Conservation (phyloP, 441 rosid genomes). For the Isatis lusitanica region DNA sequence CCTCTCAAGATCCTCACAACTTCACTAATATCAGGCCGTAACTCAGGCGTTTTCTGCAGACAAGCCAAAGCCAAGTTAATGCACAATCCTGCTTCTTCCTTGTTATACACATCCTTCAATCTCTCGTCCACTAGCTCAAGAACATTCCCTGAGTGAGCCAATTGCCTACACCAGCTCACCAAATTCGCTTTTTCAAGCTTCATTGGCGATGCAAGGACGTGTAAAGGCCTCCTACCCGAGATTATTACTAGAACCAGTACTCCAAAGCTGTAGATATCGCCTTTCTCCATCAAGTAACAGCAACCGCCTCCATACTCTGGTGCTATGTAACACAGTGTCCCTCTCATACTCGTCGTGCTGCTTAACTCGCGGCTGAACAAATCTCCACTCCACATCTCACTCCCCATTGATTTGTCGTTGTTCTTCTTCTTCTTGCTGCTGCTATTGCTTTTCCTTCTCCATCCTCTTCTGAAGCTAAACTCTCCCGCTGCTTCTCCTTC, state of each 20-base stretch:
- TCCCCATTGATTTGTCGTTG: conserved; percentile 47
- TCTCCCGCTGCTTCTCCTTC: conserved; percentile 66
- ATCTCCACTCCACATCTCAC: conserved; percentile 97
- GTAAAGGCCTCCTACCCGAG: conserved; percentile 93
- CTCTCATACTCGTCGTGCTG: conserved; percentile 99
- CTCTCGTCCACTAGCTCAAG: conserved; percentile 90
- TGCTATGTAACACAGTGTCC: conserved; percentile 90
- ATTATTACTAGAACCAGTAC: conserved; percentile 86
- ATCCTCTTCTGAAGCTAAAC: conserved; percentile 88
- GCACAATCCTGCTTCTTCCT: conserved; percentile 81
- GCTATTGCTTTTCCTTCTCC: conserved; percentile 50
- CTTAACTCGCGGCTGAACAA: conserved; percentile 87
- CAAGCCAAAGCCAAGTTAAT: conserved; percentile 81
- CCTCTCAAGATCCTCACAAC: conserved; percentile 74
- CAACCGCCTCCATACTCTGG: conserved; percentile 87
- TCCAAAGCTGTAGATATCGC: conserved; percentile 92
- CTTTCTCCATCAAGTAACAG: conserved; percentile 90
- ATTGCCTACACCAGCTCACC: conserved; percentile 91
- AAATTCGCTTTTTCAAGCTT: conserved; percentile 91
- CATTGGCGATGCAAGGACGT: conserved; percentile 89
- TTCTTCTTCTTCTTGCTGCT: conserved; percentile 45
- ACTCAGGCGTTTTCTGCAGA: conserved; percentile 82
- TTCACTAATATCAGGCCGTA: conserved; percentile 80
- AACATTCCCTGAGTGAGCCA: conserved; percentile 79
- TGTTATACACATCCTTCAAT: conserved; percentile 63